A percentile compares a stretch with the other conserved stretches of the same genome.
These are phyloP conservation scores for Elongisporangium senticosum DNA, from an alignment of 352 stramenopile genomes.

Conservation along the genomic window DNA sequence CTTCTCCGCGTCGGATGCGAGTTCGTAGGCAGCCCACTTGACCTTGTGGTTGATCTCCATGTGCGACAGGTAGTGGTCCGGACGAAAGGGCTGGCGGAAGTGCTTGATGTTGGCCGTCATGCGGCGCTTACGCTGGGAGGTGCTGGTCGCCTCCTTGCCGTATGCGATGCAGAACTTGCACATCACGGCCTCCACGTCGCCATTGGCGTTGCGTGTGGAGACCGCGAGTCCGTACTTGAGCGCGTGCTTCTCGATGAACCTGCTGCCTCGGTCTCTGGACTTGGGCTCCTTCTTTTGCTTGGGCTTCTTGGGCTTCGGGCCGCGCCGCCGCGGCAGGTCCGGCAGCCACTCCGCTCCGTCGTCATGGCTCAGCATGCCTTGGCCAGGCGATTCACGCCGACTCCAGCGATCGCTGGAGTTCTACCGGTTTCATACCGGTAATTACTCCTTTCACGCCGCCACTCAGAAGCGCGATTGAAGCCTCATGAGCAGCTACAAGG, in stretches of 20 bases:
- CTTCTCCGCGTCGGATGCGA: conserved; percentile 42
- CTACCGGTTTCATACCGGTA: conserved; percentile 1
- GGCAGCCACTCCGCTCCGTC: background rate
- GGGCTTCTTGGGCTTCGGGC: conserved; percentile 31
- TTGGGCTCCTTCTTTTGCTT: background rate
- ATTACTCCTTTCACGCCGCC: background rate
- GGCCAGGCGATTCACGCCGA: no score
- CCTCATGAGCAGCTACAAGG: conserved; percentile 37
- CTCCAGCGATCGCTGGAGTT: background rate
- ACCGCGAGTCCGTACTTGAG: conserved; percentile 66
- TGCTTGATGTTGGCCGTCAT: conserved; percentile 72
- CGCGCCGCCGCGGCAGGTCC: conserved; percentile 2
- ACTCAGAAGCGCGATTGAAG: background rate
- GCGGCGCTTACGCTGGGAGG: conserved; percentile 52
- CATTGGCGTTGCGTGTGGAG: conserved; percentile 44
- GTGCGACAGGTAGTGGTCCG: conserved; percentile 64
- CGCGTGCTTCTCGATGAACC: conserved; percentile 67
- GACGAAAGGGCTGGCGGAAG: conserved; percentile 58
- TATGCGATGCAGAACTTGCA: conserved; percentile 76
- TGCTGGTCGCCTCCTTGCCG: conserved; percentile 47
- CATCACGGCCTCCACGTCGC: conserved; percentile 57
- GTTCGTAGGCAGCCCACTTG: conserved; percentile 64
- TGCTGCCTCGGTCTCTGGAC: conserved; percentile 49
- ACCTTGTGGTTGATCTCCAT: conserved; percentile 62
- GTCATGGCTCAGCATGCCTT: conserved; percentile 17